These are phyloP conservation scores for Vitellaria paradoxa DNA, from an alignment of 179 eudicot species.

Conservation along the genomic window DNA sequence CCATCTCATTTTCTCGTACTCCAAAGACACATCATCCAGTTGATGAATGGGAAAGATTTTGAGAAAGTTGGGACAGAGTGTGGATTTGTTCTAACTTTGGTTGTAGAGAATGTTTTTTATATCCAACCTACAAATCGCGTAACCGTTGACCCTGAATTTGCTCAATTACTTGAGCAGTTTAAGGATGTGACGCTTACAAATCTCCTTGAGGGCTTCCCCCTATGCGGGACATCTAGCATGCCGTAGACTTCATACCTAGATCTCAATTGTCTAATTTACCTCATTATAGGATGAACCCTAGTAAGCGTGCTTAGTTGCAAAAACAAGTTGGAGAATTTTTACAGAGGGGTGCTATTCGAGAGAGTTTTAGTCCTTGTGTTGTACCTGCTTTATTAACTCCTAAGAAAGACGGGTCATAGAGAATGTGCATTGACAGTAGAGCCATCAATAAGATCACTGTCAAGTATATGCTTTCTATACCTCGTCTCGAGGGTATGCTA, in stretches of 20 bases:
- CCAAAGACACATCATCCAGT: too few species aligned
- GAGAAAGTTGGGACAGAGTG: too few species aligned
- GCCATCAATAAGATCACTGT: conserved; percentile 2
- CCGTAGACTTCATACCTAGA: neutral
- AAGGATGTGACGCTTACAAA: neutral
- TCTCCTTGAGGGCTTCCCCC: neutral
- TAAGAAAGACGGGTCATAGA: conserved; percentile 1
- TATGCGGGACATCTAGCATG: conserved; percentile 1
- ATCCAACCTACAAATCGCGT: too few species aligned
- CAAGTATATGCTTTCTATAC: neutral
- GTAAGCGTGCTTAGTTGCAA: neutral
- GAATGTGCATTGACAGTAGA: neutral
- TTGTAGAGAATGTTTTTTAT: too few species aligned
- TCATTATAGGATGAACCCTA: conserved; percentile 1
- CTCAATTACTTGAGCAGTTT: too few species aligned
- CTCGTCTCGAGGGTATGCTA: neutral
- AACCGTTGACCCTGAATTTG: too few species aligned
- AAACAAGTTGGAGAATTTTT: conserved; percentile 1
- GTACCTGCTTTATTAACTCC: neutral
- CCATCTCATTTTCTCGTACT: too few species aligned
- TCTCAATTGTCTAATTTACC: neutral
- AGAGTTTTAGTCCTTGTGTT: neutral
- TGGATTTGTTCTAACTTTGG: too few species aligned
- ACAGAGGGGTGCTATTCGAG: neutral
- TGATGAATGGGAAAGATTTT: too few species aligned